These are phyloP conservation scores for Trichoderma erinaceum DNA, from an alignment of 495 filamentous ascomycete genomes.

Conservation along the genomic window DNA sequence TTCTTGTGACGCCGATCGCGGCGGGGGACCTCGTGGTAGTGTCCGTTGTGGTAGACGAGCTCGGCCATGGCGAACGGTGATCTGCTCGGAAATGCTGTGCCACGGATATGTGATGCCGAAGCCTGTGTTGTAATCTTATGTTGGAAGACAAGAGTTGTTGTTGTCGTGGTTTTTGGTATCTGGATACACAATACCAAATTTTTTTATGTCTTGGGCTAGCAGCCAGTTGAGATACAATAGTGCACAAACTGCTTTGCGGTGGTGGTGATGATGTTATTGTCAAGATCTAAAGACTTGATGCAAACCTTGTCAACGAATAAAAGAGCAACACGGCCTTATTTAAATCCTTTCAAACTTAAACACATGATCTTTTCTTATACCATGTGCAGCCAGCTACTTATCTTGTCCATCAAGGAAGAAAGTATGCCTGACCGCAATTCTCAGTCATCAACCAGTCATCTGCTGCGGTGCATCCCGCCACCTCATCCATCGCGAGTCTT, in stretches of 20 bases:
- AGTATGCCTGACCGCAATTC: not conserved
- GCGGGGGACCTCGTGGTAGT: not conserved
- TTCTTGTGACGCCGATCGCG: constrained; percentile 1
- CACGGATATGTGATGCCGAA: not conserved
- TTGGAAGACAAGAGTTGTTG: not conserved
- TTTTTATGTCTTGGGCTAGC: too few species aligned
- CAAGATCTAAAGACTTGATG: too few species aligned
- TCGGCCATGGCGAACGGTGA: not conserved
- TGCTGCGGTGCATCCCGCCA: constrained; percentile 1
- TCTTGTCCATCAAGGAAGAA: not conserved
- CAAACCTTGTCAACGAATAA: not conserved
- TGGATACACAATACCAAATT: too few species aligned
- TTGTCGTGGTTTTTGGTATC: too few species aligned
- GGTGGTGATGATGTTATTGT: too few species aligned
- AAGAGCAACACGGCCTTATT: not conserved
- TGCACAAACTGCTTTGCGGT: too few species aligned
- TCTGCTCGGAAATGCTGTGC: not conserved
- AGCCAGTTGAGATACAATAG: too few species aligned
- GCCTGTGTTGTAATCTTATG: not conserved
- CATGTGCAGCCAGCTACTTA: not conserved
- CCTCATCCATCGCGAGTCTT: constrained; percentile 1
- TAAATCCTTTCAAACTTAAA: too few species aligned
- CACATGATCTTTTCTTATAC: not conserved
- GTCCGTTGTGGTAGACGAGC: constrained; percentile 3
- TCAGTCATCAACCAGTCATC: not conserved